Percentiles rank a stretch among this genome's conserved stretches.
phyloP scores from a whole-genome alignment of 148 eudicot species.

The Dianthus caryophyllus region DNA sequence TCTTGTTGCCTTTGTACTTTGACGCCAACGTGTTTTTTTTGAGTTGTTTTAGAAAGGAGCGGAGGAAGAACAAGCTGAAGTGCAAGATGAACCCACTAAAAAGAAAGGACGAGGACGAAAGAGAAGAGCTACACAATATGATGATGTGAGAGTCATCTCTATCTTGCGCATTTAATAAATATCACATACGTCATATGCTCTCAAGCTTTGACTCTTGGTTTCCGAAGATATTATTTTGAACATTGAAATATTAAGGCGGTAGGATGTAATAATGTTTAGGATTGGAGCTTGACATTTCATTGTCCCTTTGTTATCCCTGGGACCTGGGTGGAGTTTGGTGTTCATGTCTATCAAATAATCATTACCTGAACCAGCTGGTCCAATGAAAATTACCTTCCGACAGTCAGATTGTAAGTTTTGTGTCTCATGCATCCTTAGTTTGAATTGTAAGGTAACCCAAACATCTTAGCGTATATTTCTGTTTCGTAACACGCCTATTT shows the following conservation, averaged over 20 bases:
- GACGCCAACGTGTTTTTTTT: not conserved
- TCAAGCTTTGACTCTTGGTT: not conserved
- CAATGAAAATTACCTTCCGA: too few relatives aligned
- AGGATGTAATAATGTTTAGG: not conserved
- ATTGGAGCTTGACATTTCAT: not conserved
- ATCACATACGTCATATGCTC: not conserved
- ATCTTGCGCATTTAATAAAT: not conserved
- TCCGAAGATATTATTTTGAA: not conserved
- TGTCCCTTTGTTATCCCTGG: not conserved
- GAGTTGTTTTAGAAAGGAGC: slow-evolving; percentile 48
- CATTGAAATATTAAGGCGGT: not conserved
- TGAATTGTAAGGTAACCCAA: too few relatives aligned
- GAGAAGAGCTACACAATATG: slow-evolving; percentile 67
- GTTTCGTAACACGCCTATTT: not conserved
- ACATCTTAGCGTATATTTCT: too few relatives aligned
- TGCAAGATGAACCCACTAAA: slow-evolving; percentile 37
- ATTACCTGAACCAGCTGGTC: too few relatives aligned
- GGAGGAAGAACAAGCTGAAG: slow-evolving; percentile 43
- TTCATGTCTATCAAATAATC: not conserved
- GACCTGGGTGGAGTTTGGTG: not conserved
- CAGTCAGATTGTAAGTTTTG: too few relatives aligned
- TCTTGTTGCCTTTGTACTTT: too few relatives aligned
- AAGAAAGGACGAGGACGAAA: slow-evolving; percentile 71
- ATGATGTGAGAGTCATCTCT: slow-evolving; percentile 48
- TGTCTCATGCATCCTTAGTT: too few relatives aligned